phyloP scores from a whole-genome alignment of 805 yeast genomes.

The Brettanomyces anomalus region DNA sequence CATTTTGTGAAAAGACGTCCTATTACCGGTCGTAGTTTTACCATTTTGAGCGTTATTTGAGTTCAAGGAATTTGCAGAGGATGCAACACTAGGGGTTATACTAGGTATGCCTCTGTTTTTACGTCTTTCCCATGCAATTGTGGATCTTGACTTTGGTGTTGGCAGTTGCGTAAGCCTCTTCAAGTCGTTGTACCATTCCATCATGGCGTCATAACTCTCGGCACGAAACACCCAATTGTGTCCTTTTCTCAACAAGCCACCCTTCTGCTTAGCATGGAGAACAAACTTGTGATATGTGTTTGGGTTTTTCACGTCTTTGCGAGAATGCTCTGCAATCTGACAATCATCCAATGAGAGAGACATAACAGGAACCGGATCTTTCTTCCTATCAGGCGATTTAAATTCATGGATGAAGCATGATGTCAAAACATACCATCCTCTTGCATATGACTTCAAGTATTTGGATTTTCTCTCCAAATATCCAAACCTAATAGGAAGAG shows the following conservation, averaged over 20 bases:
- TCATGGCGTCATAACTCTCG: constrained; percentile 72
- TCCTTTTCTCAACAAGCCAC: constrained; percentile 66
- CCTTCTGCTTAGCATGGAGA: constrained; percentile 61
- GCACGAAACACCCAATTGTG: constrained; percentile 95
- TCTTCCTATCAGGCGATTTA: constrained; percentile 71
- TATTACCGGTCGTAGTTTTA: constrained; percentile 5
- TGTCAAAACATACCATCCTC: constrained; percentile 87
- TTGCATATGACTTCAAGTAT: constrained; percentile 81
- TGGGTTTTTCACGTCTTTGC: constrained; percentile 49
- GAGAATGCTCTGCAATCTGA: constrained; percentile 73
- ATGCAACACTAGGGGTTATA: constrained; percentile 3
- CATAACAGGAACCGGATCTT: constrained; percentile 75
- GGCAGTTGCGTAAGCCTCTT: constrained; percentile 55
- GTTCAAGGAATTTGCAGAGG: constrained; percentile 9
- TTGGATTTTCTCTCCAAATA: constrained; percentile 84
- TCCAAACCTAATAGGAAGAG: constrained; percentile 66
- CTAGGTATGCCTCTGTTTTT: constrained; percentile 14
- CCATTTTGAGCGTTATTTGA: too few relatives aligned
- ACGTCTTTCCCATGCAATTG: constrained; percentile 30
- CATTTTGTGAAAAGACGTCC: constrained; percentile 1
- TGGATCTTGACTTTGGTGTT: constrained; percentile 50
- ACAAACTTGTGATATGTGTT: constrained; percentile 67
- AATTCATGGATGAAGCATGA: constrained; percentile 86
- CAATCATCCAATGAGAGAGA: constrained; percentile 75
- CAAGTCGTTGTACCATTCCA: constrained; percentile 77